Percentiles rank a stretch among this genome's conserved stretches.
Conservation (phyloP, 345 rosid genomes). For the Populus tremula region DNA sequence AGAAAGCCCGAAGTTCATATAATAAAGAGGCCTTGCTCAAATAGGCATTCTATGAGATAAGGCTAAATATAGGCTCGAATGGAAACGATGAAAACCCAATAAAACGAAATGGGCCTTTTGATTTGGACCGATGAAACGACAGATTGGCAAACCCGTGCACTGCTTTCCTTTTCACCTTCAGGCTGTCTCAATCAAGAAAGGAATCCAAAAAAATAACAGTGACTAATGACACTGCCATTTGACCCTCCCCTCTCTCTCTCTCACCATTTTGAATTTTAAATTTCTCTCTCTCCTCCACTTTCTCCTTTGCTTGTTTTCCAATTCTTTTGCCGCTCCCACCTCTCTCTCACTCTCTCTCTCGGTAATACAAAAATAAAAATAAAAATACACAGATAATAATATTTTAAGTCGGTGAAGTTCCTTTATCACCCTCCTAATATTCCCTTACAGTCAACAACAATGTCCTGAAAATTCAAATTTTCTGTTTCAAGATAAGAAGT, state of each 20-base stretch:
- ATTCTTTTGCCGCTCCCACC: slow-evolving; percentile 10
- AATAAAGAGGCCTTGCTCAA: background rate
- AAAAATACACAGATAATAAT: background rate
- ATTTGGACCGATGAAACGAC: background rate
- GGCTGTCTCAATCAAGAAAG: background rate
- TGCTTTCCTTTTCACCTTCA: background rate
- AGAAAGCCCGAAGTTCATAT: background rate
- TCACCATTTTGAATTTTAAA: background rate
- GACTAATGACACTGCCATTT: slow-evolving; percentile 3
- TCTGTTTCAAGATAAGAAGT: no score
- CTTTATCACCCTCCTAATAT: background rate
- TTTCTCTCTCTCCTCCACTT: slow-evolving; percentile 5
- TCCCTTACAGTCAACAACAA: no score
- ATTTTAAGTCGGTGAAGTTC: background rate
- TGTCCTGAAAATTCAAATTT: no score
- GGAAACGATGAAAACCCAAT: background rate
- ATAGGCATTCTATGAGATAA: background rate
- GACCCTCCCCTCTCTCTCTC: background rate
- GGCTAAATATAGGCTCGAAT: background rate
- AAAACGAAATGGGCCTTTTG: background rate
- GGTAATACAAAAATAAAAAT: background rate
- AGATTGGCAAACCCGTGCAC: background rate
- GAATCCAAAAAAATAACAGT: background rate
- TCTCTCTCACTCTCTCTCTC: background rate
- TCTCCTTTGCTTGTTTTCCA: background rate